A percentile compares a stretch with the other conserved stretches of the same genome.
phyloP scores from a whole-genome alignment of 306 rosid species.

The Myrica gale region DNA sequence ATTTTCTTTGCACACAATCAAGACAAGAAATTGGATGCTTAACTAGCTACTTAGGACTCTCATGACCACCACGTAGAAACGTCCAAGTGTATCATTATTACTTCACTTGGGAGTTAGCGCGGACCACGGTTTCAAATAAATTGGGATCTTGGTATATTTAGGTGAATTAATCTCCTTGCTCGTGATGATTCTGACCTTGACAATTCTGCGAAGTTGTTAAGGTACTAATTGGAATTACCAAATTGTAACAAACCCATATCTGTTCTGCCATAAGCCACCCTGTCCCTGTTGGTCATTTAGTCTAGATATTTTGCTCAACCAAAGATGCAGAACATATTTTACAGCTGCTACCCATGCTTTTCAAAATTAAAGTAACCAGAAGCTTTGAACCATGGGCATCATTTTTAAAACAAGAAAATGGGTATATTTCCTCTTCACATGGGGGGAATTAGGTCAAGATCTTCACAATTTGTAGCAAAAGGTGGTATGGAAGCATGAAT shows the following conservation, averaged over 20 bases:
- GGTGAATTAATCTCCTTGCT: background rate
- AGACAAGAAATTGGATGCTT: background rate
- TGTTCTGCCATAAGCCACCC: no score
- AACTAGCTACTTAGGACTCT: background rate
- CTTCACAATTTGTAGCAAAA: no score
- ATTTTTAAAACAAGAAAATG: no score
- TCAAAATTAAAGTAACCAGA: no score
- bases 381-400: no score
- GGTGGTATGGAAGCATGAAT: no score
- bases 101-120: slow-evolving; percentile 37
- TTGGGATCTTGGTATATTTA: background rate
- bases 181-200: background rate
- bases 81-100: slow-evolving; percentile 38
- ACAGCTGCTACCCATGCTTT: no score
- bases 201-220: background rate
- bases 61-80: background rate
- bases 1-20: slow-evolving; percentile 17
- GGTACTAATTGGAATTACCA: background rate
- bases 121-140: slow-evolving; percentile 10
- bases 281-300: background rate
- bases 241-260: background rate
- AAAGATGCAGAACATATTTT: background rate
- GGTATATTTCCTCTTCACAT: no score
- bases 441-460: no score
- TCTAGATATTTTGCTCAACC: background rate